Conservation (phyloP, 1,284 basidiomycete genomes). For the Ceratobasidium sp. region DNA sequence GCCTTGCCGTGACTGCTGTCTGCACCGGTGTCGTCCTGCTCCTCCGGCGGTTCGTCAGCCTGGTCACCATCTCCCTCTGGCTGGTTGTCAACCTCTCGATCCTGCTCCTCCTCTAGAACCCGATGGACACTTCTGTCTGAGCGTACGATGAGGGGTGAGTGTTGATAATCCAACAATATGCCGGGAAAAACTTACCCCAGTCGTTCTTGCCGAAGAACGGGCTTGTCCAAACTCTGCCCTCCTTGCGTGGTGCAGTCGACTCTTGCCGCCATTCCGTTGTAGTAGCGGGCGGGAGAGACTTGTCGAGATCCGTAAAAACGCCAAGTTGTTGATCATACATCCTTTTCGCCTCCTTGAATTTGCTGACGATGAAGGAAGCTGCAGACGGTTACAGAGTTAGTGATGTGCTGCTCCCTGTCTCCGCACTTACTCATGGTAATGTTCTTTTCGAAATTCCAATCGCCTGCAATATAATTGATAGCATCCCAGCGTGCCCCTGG, state of each 20-base stretch:
- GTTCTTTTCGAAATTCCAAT: constrained; percentile 22
- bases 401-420: no score
- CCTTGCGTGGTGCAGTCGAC: background rate
- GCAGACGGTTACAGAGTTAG: no score
- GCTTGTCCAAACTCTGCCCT: constrained; percentile 9
- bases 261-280: background rate
- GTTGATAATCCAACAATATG: no score
- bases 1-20: no score
- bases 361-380: background rate
- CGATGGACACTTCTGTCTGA: background rate
- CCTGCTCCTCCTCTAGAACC: no score
- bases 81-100: no score
- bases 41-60: no score
- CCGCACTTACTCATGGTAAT: background rate
- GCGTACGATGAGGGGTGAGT: background rate
- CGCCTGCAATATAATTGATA: background rate
- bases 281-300: background rate
- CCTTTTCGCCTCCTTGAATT: background rate
- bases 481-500: background rate
- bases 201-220: background rate
- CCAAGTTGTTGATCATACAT: background rate
- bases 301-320: background rate
- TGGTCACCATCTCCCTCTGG: no score
- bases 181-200: background rate
- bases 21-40: no score